Evolutionary conservation across 208 protist species (phyloP).

Genomic region (Novymonas esmeraldas): DNA sequence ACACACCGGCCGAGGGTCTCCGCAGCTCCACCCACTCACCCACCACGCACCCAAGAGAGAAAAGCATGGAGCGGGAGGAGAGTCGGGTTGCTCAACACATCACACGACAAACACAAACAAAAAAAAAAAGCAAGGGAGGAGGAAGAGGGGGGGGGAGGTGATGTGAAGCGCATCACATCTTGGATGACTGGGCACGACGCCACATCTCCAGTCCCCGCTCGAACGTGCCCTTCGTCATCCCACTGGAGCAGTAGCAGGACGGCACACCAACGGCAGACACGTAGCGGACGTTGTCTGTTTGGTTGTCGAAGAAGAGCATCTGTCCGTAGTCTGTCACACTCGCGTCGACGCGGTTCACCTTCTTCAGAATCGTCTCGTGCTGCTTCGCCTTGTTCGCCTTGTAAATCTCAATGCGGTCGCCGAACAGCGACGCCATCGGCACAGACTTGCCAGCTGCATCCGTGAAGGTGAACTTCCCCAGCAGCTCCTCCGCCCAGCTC

Average conservation of each 20-base stretch:
- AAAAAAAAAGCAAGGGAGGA: background rate
- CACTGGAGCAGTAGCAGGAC: slow-evolving; percentile 77
- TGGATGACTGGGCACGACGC: slow-evolving; percentile 26
- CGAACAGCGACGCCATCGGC: slow-evolving; percentile 71
- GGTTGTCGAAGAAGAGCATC: slow-evolving; percentile 94
- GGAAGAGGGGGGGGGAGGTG: background rate
- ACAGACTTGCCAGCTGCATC: slow-evolving; percentile 34
- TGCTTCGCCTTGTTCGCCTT: slow-evolving; percentile 72
- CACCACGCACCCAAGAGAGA: background rate
- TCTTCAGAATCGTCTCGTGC: slow-evolving; percentile 55
- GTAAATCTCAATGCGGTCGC: slow-evolving; percentile 80
- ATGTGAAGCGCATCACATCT: slow-evolving; percentile 14
- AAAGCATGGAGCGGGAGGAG: background rate
- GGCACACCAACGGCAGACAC: slow-evolving; percentile 78
- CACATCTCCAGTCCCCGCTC: slow-evolving; percentile 71
- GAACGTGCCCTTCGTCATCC: slow-evolving; percentile 74
- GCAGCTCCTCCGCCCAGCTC: slow-evolving; percentile 77
- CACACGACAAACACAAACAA: background rate
- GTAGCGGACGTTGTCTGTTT: slow-evolving; percentile 76
- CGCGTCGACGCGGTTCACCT: slow-evolving; percentile 42
- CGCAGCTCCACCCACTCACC: too few species aligned
- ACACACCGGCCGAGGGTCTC: too few species aligned
- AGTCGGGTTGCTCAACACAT: too few species aligned
- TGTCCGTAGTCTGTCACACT: slow-evolving; percentile 67
- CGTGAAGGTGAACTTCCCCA: slow-evolving; percentile 66